phyloP scores from a whole-genome alignment of 2,329 filamentous ascomycete genomes.

The Myotisia sp. region DNA sequence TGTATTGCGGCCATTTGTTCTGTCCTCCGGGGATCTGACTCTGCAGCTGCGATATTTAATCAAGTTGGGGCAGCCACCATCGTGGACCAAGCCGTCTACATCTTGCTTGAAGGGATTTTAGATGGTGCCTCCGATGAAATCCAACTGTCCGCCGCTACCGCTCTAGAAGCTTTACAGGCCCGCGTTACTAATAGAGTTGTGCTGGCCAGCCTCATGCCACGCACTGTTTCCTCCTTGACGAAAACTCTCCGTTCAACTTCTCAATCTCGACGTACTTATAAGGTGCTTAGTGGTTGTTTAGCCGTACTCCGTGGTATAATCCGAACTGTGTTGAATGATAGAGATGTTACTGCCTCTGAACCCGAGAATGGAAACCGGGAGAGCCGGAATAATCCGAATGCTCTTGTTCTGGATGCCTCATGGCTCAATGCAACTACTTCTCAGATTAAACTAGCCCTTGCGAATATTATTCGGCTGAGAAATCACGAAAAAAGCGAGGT shows the following conservation, averaged over 20 bases:
- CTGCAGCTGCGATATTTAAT: constrained; percentile 32
- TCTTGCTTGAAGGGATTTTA: constrained; percentile 60
- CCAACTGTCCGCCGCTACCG: constrained; percentile 54
- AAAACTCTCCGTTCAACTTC: constrained; percentile 58
- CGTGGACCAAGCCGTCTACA: constrained; percentile 67
- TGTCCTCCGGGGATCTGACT: constrained; percentile 38
- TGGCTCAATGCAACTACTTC: constrained; percentile 71
- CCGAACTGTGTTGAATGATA: constrained; percentile 34
- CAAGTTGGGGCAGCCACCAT: constrained; percentile 53
- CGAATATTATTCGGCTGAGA: constrained; percentile 61
- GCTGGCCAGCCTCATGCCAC: constrained; percentile 73
- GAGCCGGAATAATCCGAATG: constrained; percentile 23
- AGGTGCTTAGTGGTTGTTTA: constrained; percentile 50
- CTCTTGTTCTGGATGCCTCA: constrained; percentile 30
- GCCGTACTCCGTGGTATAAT: constrained; percentile 40
- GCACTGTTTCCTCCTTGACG: constrained; percentile 67
- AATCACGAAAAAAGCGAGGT: constrained; percentile 57
- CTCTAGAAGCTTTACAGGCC: constrained; percentile 47
- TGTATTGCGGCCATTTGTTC: constrained; percentile 43
- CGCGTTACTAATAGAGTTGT: constrained; percentile 59
- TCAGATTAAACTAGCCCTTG: constrained; percentile 72
- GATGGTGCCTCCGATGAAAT: constrained; percentile 52
- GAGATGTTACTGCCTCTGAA: constrained; percentile 15
- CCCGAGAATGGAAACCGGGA: constrained; percentile 9
- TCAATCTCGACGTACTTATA: constrained; percentile 45